Evolutionary conservation across 192 early-diverging fungal species (phyloP), one percentile per base, ranked within the genome.

Genomic region (Rhizophagus prolifer): DNA sequence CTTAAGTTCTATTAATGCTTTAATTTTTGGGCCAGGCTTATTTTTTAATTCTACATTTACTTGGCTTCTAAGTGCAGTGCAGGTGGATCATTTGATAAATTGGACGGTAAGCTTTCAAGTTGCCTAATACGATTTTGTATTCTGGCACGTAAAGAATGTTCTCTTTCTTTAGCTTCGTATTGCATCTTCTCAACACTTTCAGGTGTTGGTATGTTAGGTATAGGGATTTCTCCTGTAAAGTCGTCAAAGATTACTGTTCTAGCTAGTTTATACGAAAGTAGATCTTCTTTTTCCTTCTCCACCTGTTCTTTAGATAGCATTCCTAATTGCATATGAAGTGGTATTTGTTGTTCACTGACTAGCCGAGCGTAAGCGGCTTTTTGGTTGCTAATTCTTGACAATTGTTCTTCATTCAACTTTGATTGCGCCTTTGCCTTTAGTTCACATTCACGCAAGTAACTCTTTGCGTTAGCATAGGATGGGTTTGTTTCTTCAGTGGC

Each of bases 401-500:
- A 72, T 72, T 98, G 94, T 47, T 87, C 88, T 41, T 77, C 66
- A 4, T 88, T 86, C 67, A 92, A 88, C 38, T 82, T 78, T 9
- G 80, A 74, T 41, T 50, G 25, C 82, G 82, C 71, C 77, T 80
- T 68, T 84, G 83, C 9, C 75, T 78, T 80, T 76, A 44, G 47
- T 36, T 80, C 76, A 44, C 82, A 82, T 19, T 84, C 79, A n/a
- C 88, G 82, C 54, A 94, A 78, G 25, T 89, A 75, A 0, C 76
- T 65, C 84, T 94, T 82, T 46, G 95, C 84, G 74, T 88, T 83
- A 44, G 92, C 94, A 77, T 86, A 93, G 77, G 94, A 91, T 21
- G 85, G 83, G 79, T 90, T 89, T 75, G 88, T 94, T 30, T 87
- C 87, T 85, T 97, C 94, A 12, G 88, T 95, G 12, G 92, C 90